phyloP scores from a whole-genome alignment of 78 protist species.

The Pelomyxa schiedti region DNA sequence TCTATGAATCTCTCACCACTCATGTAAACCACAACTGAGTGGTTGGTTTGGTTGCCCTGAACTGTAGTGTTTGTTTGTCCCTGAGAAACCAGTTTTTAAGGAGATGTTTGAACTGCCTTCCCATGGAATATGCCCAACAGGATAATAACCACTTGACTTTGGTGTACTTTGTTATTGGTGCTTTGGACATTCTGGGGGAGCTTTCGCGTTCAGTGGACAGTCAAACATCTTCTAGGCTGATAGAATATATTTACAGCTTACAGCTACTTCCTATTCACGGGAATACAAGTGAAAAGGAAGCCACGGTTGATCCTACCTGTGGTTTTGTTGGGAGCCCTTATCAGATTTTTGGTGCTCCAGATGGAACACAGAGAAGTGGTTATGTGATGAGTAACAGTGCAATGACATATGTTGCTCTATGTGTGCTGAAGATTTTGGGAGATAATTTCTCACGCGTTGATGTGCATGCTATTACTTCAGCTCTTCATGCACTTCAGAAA shows the following conservation, averaged over 20 bases:
- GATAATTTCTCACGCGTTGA: slow-evolving; percentile 53
- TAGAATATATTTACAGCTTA: slow-evolving; percentile 35
- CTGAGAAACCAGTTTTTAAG: no score
- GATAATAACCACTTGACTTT: slow-evolving; percentile 35
- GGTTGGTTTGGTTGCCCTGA: no score
- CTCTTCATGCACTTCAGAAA: slow-evolving; percentile 15
- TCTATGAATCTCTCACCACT: no score
- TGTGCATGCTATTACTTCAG: slow-evolving; percentile 13
- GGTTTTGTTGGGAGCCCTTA: neutral
- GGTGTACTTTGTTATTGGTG: slow-evolving; percentile 34
- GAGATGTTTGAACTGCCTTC: slow-evolving; percentile 25
- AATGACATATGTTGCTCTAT: slow-evolving; percentile 57
- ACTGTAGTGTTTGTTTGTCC: no score
- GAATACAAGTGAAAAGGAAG: slow-evolving; percentile 17
- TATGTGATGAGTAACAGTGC: slow-evolving; percentile 31
- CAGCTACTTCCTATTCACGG: slow-evolving; percentile 35
- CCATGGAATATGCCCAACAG: slow-evolving; percentile 29
- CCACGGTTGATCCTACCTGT: neutral
- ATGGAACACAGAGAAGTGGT: neutral
- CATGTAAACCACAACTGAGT: no score
- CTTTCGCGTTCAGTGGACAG: slow-evolving; percentile 9
- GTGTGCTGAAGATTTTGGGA: slow-evolving; percentile 39
- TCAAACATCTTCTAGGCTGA: slow-evolving; percentile 19
- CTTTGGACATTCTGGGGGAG: slow-evolving; percentile 41
- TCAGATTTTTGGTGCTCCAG: neutral